A percentile compares a stretch with the other conserved stretches of the same genome.
phyloP scores from a whole-genome alignment of 2,329 filamentous ascomycete species.

The Geosmithia flava region DNA sequence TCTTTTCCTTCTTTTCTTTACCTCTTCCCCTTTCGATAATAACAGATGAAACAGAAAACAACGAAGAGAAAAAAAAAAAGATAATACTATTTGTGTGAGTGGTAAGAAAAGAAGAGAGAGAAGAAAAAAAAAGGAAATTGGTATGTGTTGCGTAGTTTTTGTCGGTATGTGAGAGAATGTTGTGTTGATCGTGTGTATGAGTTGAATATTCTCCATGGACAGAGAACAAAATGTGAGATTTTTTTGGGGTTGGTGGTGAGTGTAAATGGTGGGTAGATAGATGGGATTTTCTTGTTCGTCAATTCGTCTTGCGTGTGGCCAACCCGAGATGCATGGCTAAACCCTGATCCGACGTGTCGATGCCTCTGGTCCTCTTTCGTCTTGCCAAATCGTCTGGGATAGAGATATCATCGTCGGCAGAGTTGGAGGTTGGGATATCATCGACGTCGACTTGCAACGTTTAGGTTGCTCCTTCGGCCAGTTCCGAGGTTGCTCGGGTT shows the following conservation, averaged over 20 bases:
- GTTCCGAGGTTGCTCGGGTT: too few relatives aligned
- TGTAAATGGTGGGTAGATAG: background rate
- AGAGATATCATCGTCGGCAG: too few relatives aligned
- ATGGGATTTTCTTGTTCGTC: slow-evolving; percentile 15
- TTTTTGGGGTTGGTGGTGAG: background rate
- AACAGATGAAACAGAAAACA: background rate
- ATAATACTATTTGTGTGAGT: too few relatives aligned
- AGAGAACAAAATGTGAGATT: background rate
- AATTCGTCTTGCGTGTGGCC: slow-evolving; percentile 23
- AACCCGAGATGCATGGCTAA: slow-evolving; percentile 17
- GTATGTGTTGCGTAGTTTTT: background rate
- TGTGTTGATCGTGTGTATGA: background rate
- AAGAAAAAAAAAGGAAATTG: background rate
- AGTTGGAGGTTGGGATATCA: too few relatives aligned
- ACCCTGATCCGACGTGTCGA: slow-evolving; percentile 2
- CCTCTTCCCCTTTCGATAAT: background rate
- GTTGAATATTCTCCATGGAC: background rate
- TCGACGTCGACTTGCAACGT: too few relatives aligned
- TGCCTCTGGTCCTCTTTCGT: background rate
- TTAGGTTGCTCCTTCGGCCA: too few relatives aligned
- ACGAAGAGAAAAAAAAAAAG: background rate
- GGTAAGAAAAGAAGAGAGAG: background rate
- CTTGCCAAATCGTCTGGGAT: too few relatives aligned
- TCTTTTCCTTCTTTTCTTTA: too few relatives aligned
- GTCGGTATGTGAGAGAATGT: background rate